phyloP scores from a whole-genome alignment of 2,329 filamentous ascomycete species.

The Fusarium ramigenum region DNA sequence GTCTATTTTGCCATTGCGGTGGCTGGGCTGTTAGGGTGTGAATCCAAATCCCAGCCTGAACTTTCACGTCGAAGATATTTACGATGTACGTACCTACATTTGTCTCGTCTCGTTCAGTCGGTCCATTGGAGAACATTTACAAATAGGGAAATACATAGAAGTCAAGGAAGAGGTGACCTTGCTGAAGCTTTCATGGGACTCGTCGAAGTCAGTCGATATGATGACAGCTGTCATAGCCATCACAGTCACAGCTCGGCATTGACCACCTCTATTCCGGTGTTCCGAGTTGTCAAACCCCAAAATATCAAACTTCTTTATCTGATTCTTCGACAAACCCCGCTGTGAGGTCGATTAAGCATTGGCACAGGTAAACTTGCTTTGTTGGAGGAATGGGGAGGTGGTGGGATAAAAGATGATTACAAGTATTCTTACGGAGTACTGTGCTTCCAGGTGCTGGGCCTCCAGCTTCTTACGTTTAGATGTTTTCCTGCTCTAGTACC shows the following conservation, averaged over 20 bases:
- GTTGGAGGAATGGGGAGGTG: constrained; percentile 8
- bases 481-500: neutral
- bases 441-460: neutral
- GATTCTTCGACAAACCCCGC: constrained; percentile 19
- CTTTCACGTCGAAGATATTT: neutral
- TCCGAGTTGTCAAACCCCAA: constrained; percentile 8
- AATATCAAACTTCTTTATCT: constrained; percentile 22
- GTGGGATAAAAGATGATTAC: constrained; percentile 13
- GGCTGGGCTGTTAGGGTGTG: neutral
- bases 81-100: neutral
- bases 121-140: neutral
- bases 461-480: neutral
- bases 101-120: neutral
- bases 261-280: neutral
- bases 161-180: neutral
- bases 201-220: neutral
- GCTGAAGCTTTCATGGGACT: neutral
- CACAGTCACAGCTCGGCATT: neutral
- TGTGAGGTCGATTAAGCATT: neutral
- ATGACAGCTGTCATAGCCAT: neutral
- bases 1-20: neutral
- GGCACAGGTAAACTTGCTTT: neutral
- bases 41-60: neutral
- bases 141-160: neutral
- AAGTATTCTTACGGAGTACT: neutral